Percentiles rank a stretch among this genome's conserved stretches.
phyloP scores from a whole-genome alignment of 2,329 filamentous ascomycete species.

The Bipolaris victoriae region DNA sequence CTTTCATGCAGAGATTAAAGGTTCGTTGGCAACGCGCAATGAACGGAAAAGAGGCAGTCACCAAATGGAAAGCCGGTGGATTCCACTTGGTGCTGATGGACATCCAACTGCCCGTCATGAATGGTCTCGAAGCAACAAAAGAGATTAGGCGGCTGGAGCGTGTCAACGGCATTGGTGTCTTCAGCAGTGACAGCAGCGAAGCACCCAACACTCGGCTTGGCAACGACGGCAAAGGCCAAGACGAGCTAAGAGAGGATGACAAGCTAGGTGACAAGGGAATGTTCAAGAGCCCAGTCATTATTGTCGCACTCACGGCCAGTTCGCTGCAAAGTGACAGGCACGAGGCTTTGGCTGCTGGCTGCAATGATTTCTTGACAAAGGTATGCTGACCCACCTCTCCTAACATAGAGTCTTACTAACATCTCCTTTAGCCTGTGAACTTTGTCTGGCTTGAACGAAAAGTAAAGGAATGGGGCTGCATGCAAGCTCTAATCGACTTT shows the following conservation, averaged over 20 bases:
- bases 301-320: conserved; percentile 93
- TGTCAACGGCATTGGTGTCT: conserved; percentile 91
- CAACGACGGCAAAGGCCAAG: conserved; percentile 48
- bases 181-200: conserved; percentile 62
- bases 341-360: conserved; percentile 91
- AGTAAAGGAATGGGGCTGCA: conserved; percentile 99
- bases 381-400: conserved; percentile 56
- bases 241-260: conserved; percentile 65
- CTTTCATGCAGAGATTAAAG: conserved; percentile 93
- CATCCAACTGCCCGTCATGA: conserved; percentile 97
- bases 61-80: conserved; percentile 89
- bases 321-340: conserved; percentile 94
- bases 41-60: conserved; percentile 91
- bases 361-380: conserved; percentile 98
- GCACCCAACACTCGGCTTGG: conserved; percentile 40
- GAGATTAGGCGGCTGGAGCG: conserved; percentile 91
- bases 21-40: conserved; percentile 97
- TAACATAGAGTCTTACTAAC: conserved; percentile 25
- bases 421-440: conserved; percentile 76
- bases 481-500: conserved; percentile 98
- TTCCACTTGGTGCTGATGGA: conserved; percentile 99
- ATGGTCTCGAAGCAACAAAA: conserved; percentile 89
- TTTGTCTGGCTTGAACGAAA: conserved; percentile 98
- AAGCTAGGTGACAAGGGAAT: conserved; percentile 68
- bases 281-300: conserved; percentile 97